Evolutionary conservation across 768 basidiomycete species (phyloP).

Genomic region (Tricholoma sp.): DNA sequence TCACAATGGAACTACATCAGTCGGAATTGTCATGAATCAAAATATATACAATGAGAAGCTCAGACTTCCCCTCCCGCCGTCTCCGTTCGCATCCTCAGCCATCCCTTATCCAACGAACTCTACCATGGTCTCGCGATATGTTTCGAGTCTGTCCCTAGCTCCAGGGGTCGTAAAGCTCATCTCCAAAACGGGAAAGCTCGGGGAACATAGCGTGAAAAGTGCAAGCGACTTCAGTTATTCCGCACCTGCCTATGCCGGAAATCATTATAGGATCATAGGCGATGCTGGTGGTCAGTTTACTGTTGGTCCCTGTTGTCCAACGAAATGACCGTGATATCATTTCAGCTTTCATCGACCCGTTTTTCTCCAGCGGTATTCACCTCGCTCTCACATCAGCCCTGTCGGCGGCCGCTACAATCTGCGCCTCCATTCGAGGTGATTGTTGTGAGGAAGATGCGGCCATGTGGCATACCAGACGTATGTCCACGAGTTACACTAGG

Average conservation of each 20-base stretch:
- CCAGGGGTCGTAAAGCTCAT: conserved; percentile 42
- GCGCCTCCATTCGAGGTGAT: conserved; percentile 48
- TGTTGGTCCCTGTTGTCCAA: neutral
- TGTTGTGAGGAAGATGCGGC: conserved; percentile 43
- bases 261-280: conserved; percentile 54
- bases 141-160: conserved; percentile 38
- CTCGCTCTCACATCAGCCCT: conserved; percentile 59
- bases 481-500: conserved; percentile 57
- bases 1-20: conserved; percentile 57
- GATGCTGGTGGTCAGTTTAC: conserved; percentile 54
- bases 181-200: conserved; percentile 31
- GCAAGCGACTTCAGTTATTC: conserved; percentile 66
- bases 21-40: conserved; percentile 61
- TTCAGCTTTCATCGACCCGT: conserved; percentile 59
- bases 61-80: conserved; percentile 20
- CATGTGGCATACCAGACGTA: conserved; percentile 51
- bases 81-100: conserved; percentile 23
- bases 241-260: conserved; percentile 49
- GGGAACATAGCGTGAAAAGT: conserved; percentile 41
- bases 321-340: neutral
- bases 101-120: conserved; percentile 20
- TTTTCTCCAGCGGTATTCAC: conserved; percentile 64
- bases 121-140: conserved; percentile 35
- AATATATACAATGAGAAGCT: conserved; percentile 37
- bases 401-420: conserved; percentile 52